phyloP scores from a whole-genome alignment of 2,329 filamentous ascomycete genomes.

The Alternaria gaisen region DNA sequence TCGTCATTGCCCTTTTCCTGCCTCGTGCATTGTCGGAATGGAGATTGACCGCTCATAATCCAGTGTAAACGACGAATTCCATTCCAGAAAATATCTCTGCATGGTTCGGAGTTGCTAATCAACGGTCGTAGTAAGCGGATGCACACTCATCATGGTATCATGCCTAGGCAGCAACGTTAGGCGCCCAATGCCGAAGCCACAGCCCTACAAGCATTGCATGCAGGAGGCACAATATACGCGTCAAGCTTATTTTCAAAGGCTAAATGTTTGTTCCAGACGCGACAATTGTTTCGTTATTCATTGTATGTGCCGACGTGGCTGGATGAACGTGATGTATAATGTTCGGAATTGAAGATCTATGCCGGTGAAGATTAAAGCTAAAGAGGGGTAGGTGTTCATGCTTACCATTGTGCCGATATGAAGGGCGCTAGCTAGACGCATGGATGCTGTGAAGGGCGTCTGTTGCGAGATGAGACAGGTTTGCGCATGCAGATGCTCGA shows the following conservation, averaged over 20 bases:
- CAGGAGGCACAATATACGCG: background rate
- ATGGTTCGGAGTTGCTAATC: background rate
- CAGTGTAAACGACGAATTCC: background rate
- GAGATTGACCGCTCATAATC: background rate
- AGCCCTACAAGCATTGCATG: background rate
- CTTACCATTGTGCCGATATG: background rate
- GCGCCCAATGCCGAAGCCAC: slow-evolving; percentile 10
- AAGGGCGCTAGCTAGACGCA: background rate
- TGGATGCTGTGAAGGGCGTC: background rate
- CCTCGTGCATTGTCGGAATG: background rate
- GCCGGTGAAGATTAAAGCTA: background rate
- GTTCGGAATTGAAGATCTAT: background rate
- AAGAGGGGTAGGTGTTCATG: background rate
- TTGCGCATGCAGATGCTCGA: background rate
- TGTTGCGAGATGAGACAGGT: background rate
- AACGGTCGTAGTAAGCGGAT: background rate
- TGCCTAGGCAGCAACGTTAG: background rate
- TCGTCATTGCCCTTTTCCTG: background rate
- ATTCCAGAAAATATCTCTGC: background rate
- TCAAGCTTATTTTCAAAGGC: background rate
- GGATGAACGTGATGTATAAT: background rate
- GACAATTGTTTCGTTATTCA: background rate
- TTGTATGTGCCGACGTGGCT: background rate
- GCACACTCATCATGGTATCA: slow-evolving; percentile 2
- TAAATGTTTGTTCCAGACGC: background rate